A percentile compares a stretch with the other conserved stretches of the same genome.
Conservation (phyloP, 768 basidiomycete species). For the Holtermanniella nyarrowii region DNA sequence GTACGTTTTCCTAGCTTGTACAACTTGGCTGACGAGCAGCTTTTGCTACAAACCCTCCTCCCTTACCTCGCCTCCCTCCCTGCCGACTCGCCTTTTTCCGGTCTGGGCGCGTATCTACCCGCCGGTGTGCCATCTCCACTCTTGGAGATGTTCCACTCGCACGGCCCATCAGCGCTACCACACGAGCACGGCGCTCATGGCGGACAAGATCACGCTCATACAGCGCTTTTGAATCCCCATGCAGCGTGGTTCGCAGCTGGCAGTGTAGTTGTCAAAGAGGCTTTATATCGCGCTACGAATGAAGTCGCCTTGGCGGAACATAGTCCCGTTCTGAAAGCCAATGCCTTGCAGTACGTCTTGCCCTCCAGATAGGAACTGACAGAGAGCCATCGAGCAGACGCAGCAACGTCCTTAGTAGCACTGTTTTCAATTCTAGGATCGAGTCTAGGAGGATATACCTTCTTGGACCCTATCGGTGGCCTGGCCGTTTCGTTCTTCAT, state of each 20-base stretch:
- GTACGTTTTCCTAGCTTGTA: constrained; percentile 15
- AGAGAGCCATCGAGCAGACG: constrained; percentile 75
- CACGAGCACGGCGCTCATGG: constrained; percentile 48
- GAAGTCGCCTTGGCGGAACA: constrained; percentile 82
- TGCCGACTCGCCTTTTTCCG: constrained; percentile 45
- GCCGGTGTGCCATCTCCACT: constrained; percentile 35
- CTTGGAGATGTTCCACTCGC: constrained; percentile 39
- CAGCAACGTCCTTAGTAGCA: constrained; percentile 83
- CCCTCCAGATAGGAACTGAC: background rate
- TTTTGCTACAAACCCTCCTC: constrained; percentile 63
- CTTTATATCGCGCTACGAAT: constrained; percentile 79
- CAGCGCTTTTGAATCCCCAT: constrained; percentile 65
- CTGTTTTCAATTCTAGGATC: constrained; percentile 86
- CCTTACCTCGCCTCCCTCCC: constrained; percentile 57
- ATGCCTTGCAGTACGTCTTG: constrained; percentile 61
- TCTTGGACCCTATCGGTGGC: constrained; percentile 90
- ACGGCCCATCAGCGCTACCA: constrained; percentile 46
- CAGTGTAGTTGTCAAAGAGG: constrained; percentile 78
- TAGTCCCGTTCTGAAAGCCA: constrained; percentile 85
- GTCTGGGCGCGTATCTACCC: constrained; percentile 31
- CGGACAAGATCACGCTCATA: constrained; percentile 38
- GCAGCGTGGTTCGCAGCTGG: constrained; percentile 91
- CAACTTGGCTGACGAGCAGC: constrained; percentile 41
- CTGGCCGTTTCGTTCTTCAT: constrained; percentile 84
- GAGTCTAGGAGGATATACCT: constrained; percentile 60